Evolutionary conservation across 257 asterid species (phyloP).

Genomic region (Solanum phureja): DNA sequence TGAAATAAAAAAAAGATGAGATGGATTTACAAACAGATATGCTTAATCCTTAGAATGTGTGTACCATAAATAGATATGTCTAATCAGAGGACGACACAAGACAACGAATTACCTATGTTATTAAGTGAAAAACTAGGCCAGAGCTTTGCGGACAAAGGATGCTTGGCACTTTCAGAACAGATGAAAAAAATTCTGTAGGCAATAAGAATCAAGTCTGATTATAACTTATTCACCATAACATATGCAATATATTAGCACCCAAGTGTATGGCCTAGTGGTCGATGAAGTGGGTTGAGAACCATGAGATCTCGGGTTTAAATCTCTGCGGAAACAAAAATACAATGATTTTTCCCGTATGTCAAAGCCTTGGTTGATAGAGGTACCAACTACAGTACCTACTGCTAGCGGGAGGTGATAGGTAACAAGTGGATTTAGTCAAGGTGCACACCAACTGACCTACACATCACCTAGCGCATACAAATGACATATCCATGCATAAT

Average conservation of each 20-base stretch:
- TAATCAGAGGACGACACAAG: not conserved
- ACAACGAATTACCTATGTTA: not conserved
- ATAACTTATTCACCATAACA: not conserved
- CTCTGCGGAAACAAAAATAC: not conserved
- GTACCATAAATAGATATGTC: not conserved
- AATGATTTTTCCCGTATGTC: too few relatives aligned
- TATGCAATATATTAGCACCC: not conserved
- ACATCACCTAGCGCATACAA: not conserved
- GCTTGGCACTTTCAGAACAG: not conserved
- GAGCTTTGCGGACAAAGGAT: not conserved
- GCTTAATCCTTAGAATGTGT: not conserved
- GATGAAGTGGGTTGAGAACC: not conserved
- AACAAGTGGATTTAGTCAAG: not conserved
- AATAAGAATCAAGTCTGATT: not conserved
- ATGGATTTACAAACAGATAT: not conserved
- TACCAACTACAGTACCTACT: not conserved
- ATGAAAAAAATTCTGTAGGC: not conserved
- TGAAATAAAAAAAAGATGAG: not conserved
- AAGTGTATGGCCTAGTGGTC: not conserved
- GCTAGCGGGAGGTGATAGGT: not conserved
- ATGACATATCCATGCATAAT: not conserved
- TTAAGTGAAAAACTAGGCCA: not conserved
- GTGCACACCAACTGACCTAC: not conserved
- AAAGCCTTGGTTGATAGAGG: not conserved
- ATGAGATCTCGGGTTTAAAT: not conserved